Evolutionary conservation across 768 basidiomycete species (phyloP), one percentile per base, ranked within the genome.

Genomic region (Agaricus bisporus): DNA sequence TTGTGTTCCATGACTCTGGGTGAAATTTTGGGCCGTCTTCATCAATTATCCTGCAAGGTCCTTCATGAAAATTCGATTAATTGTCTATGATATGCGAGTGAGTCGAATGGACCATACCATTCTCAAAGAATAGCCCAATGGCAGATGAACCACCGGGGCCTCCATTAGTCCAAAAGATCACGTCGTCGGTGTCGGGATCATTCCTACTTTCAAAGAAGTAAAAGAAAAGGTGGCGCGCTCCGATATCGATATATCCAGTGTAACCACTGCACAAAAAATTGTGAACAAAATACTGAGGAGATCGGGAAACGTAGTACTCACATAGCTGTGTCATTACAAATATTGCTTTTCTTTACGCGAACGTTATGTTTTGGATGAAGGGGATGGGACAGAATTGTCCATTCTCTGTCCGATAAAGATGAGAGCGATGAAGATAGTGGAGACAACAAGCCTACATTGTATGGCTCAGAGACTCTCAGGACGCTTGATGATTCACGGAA

Each of bases 161-260:
- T 57, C 76, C 76, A 44, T 73, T 76, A 0, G 73, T 75, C 77
- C 77, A 79, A 59, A 83, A 80, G n/a, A 84, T 79, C 8, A 84
- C 77, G 58, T 83, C 82, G 61, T 84, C 82, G 50, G 68, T 77
- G 26, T 75, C 76, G 4, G 85, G 84, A 55, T 84, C 70, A 48
- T 67, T 77, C 49, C 88, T 69, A 54, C 81, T 84, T 64, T 89
- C 85, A 63, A 89, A 89, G 65, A 88, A 88, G 70, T 86, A 86
- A 73, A 89, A 88, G 63, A 85, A 85, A 11, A 86, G 58, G 60
- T 85, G 85, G 2, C 82, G 73, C 5, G 82, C 73, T 61, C 81
- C 70, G 44, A 83, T 73, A 56, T 86, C 85, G 48, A 86, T 83
- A 59, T 86, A 86, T 14, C 85, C 84, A 0, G 82, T 84, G 9